Conservation (phyloP, 23 red algal species). For the Agarophyton chilense region DNA sequence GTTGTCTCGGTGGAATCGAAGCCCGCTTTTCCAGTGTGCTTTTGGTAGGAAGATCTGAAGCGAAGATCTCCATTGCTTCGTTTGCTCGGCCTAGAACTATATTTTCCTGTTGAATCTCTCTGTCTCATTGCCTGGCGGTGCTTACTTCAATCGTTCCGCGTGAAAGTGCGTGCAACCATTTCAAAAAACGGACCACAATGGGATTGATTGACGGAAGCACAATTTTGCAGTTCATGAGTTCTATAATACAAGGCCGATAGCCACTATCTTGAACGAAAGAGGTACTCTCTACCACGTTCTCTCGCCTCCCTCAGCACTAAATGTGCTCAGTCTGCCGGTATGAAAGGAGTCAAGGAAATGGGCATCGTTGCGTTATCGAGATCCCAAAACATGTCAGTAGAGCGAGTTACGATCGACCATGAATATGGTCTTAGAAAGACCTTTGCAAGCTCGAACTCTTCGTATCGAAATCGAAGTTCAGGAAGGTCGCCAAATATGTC, state of each 20-base stretch:
- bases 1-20: no score
- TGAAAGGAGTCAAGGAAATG: neutral
- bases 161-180: no score
- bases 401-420: neutral
- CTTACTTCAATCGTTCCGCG: no score
- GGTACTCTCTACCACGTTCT: neutral
- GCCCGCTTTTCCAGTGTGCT: no score
- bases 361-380: slow-evolving; percentile 4
- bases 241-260: neutral
- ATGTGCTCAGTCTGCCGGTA: neutral
- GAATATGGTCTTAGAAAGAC: slow-evolving; percentile 5
- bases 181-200: no score
- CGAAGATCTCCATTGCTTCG: no score
- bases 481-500: slow-evolving; percentile 56
- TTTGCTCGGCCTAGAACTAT: no score
- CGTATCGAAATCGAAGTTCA: slow-evolving; percentile 31
- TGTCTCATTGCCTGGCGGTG: no score
- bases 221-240: no score
- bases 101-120: no score
- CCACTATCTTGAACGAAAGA: neutral
- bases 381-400: neutral
- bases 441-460: slow-evolving; percentile 40
- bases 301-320: neutral
- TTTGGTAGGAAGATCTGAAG: no score
- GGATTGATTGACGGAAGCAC: neutral